Conservation (phyloP, 768 basidiomycete genomes). For the Podaxis pistillaris region DNA sequence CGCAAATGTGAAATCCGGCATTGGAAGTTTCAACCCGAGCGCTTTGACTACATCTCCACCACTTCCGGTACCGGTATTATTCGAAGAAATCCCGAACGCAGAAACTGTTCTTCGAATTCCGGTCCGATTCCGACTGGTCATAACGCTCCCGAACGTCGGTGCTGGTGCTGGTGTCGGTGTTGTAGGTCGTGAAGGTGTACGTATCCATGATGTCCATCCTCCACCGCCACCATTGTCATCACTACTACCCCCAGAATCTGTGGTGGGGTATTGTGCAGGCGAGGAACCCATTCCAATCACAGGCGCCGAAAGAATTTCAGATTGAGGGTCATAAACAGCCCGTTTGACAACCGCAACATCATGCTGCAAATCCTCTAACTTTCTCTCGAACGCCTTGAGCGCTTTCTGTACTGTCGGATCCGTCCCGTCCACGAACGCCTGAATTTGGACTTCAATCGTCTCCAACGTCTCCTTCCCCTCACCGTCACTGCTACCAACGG, state of each 20-base stretch:
- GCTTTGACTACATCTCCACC: background rate
- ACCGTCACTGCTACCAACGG: conserved; percentile 13
- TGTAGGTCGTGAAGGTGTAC: background rate
- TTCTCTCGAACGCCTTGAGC: conserved; percentile 46
- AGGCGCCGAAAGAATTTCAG: background rate
- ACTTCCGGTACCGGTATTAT: too few species aligned
- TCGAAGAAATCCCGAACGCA: background rate
- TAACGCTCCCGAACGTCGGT: conserved; percentile 2
- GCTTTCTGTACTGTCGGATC: conserved; percentile 48
- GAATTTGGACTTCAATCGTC: conserved; percentile 50
- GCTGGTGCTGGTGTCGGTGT: background rate
- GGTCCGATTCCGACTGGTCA: background rate
- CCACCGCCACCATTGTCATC: background rate
- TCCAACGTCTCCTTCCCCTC: conserved; percentile 21
- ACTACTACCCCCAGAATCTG: too few species aligned
- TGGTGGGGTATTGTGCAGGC: too few species aligned
- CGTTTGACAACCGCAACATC: conserved; percentile 72
- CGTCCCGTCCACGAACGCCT: conserved; percentile 54
- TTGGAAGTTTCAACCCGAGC: background rate
- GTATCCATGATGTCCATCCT: conserved; percentile 5
- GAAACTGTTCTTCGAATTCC: background rate
- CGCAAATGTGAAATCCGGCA: background rate
- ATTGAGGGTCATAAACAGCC: conserved; percentile 45
- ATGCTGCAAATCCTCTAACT: conserved; percentile 72
- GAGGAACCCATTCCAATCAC: background rate